Conservation (phyloP, 441 rosid species). For the Hura crepitans region DNA sequence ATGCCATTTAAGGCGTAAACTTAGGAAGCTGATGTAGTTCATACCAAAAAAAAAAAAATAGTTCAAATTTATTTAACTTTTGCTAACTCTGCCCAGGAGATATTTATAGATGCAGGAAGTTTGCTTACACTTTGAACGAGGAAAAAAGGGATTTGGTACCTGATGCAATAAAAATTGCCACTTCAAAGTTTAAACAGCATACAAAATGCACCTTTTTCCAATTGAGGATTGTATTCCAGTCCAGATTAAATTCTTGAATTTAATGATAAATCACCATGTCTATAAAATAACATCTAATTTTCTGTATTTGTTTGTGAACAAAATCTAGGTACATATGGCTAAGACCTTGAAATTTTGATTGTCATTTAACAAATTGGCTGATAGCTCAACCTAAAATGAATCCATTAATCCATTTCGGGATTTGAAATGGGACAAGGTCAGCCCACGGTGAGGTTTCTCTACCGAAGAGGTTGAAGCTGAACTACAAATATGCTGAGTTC, state of each 20-base stretch:
- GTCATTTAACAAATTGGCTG: conserved; percentile 34
- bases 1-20: background rate
- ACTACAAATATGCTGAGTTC: conserved; percentile 63
- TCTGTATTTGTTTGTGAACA: too few species aligned
- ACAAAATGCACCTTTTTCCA: too few species aligned
- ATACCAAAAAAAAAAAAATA: background rate
- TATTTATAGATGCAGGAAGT: background rate
- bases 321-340: too few species aligned
- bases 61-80: background rate
- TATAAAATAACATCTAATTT: too few species aligned
- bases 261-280: too few species aligned
- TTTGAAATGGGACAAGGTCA: conserved; percentile 76
- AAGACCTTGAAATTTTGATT: background rate
- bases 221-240: too few species aligned
- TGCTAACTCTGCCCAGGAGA: too few species aligned
- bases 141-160: background rate
- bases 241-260: too few species aligned
- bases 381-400: conserved; percentile 46
- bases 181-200: too few species aligned
- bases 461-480: conserved; percentile 59
- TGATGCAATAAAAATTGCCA: background rate
- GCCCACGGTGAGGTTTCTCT: conserved; percentile 73
- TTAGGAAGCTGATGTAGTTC: background rate
- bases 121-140: background rate
- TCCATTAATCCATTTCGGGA: conserved; percentile 78